Percentiles rank a stretch among this genome's conserved stretches.
These are phyloP conservation scores for Debaryomyces coudertii DNA, from an alignment of 1,139 yeast species.

Conservation along the genomic window DNA sequence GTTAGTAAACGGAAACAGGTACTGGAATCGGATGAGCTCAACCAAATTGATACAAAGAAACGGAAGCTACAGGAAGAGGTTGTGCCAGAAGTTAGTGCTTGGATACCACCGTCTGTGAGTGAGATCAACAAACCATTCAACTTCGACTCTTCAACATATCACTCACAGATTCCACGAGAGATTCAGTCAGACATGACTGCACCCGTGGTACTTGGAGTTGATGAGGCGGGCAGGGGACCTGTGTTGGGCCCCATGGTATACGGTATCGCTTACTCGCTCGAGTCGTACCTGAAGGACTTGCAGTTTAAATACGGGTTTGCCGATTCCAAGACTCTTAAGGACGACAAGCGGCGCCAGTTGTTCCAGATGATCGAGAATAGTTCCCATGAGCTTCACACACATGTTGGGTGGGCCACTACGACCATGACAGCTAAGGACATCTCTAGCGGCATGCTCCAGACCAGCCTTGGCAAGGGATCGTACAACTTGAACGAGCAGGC, in stretches of 20 bases:
- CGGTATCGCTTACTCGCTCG: slow-evolving; percentile 78
- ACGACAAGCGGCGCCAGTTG: slow-evolving; percentile 63
- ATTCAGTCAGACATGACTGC: slow-evolving; percentile 21
- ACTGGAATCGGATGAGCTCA: not conserved
- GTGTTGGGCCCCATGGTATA: slow-evolving; percentile 98
- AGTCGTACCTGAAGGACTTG: slow-evolving; percentile 51
- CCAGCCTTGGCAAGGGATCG: slow-evolving; percentile 51
- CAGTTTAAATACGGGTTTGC: slow-evolving; percentile 77
- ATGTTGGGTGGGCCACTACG: slow-evolving; percentile 88
- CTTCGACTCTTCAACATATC: slow-evolving; percentile 40
- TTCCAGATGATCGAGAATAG: slow-evolving; percentile 59
- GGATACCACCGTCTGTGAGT: slow-evolving; percentile 40
- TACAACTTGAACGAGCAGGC: slow-evolving; percentile 95
- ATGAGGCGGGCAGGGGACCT: slow-evolving; percentile 98
- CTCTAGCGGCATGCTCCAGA: slow-evolving; percentile 81
- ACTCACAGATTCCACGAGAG: slow-evolving; percentile 33
- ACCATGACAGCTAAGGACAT: slow-evolving; percentile 88
- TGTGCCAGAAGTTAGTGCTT: slow-evolving; percentile 11
- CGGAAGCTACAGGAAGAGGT: not conserved
- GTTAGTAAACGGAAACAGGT: not conserved
- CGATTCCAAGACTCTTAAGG: slow-evolving; percentile 87
- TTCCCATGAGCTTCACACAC: slow-evolving; percentile 47
- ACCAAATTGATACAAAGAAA: not conserved
- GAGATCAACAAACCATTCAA: slow-evolving; percentile 26
- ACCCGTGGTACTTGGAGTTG: slow-evolving; percentile 75